Percentiles rank a stretch among this genome's conserved stretches.
Conservation (phyloP, 1,139 yeast genomes). For the Yamadazyma friedrichii region DNA sequence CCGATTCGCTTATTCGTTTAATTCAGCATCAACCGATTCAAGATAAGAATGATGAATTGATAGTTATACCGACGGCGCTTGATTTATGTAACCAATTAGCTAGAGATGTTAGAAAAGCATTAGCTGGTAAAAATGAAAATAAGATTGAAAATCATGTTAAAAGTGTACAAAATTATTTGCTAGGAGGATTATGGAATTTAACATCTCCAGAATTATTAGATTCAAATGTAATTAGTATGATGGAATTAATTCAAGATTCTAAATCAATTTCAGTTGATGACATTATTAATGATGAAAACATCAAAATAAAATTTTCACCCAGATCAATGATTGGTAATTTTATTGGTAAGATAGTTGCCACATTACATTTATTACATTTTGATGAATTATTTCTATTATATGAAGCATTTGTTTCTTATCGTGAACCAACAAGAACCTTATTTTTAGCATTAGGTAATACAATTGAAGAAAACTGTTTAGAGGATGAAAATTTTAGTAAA, state of each 20-base stretch:
- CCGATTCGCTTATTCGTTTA: conserved; percentile 18
- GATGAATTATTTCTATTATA: conserved; percentile 57
- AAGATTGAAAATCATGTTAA: neutral
- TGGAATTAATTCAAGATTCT: conserved; percentile 7
- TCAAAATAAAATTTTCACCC: conserved; percentile 22
- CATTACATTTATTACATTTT: conserved; percentile 55
- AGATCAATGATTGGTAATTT: conserved; percentile 39
- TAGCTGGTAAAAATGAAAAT: conserved; percentile 5
- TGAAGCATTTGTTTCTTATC: conserved; percentile 51
- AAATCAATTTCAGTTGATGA: conserved; percentile 4
- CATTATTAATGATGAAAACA: neutral
- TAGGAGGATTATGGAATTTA: conserved; percentile 29
- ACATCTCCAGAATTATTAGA: conserved; percentile 38
- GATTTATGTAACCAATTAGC: conserved; percentile 23
- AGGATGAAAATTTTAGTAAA: neutral
- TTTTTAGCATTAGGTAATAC: conserved; percentile 23
- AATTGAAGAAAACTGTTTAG: conserved; percentile 2
- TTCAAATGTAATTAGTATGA: conserved; percentile 14
- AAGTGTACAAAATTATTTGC: conserved; percentile 8
- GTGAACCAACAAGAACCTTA: conserved; percentile 33
- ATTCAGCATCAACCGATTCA: conserved; percentile 27
- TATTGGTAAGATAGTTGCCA: conserved; percentile 38
- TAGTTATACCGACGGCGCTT: conserved; percentile 27
- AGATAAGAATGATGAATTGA: conserved; percentile 21
- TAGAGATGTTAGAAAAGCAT: conserved; percentile 7